phyloP scores from a whole-genome alignment of 768 basidiomycete species.

The Dacryopinax spathularia region DNA sequence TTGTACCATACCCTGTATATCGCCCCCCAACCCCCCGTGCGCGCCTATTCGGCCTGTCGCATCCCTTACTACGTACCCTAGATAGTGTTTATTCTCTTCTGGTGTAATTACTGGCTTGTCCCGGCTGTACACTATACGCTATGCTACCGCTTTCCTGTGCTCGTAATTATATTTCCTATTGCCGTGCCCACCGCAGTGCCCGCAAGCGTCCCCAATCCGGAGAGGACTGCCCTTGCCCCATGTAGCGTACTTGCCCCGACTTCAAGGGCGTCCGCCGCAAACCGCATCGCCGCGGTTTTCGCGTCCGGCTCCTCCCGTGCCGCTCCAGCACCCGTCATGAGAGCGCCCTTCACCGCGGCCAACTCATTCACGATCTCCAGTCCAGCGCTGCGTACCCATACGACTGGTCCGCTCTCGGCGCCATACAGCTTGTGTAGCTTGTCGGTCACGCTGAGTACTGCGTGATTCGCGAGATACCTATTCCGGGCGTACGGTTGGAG shows the following conservation, averaged over 20 bases:
- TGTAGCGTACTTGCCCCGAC: background rate
- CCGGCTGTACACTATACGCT: background rate
- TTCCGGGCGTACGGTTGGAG: slow-evolving; percentile 64
- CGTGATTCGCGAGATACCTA: slow-evolving; percentile 77
- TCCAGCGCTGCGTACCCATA: slow-evolving; percentile 78
- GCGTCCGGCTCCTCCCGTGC: slow-evolving; percentile 1
- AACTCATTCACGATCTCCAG: slow-evolving; percentile 86
- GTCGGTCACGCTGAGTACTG: slow-evolving; percentile 68
- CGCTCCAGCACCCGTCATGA: slow-evolving; percentile 71
- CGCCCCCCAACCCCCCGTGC: background rate
- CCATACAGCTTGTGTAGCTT: slow-evolving; percentile 82
- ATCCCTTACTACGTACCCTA: background rate
- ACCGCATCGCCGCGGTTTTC: background rate
- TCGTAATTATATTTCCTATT: background rate
- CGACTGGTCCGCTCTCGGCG: slow-evolving; percentile 48
- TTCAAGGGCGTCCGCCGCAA: background rate
- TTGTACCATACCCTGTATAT: slow-evolving; percentile 1
- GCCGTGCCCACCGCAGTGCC: background rate
- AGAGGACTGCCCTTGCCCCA: background rate
- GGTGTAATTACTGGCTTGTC: background rate
- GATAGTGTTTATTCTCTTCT: background rate
- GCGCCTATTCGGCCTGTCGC: background rate
- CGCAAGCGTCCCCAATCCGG: background rate
- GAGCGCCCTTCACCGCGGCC: slow-evolving; percentile 59
- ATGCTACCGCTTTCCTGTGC: background rate